Evolutionary conservation across 2,329 filamentous ascomycete genomes (phyloP).

Genomic region (Clonostachys rhizophaga): DNA sequence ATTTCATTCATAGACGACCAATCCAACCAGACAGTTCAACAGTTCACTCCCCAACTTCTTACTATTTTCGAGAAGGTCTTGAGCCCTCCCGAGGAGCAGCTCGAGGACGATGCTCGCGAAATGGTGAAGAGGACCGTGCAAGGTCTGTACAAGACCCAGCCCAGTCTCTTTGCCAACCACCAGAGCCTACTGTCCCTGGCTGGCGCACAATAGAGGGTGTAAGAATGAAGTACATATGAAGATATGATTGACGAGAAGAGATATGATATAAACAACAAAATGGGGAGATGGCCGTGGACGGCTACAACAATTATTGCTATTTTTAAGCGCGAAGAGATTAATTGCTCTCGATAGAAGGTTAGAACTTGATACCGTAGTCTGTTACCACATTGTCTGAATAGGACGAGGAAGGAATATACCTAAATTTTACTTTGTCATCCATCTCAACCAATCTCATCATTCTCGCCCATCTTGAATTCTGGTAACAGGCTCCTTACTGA

Average conservation of each 20-base stretch:
- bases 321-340: too few species aligned
- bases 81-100: slow-evolving; percentile 66
- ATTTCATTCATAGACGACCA: slow-evolving; percentile 46
- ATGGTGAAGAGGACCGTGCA: slow-evolving; percentile 62
- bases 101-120: slow-evolving; percentile 65
- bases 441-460: too few species aligned
- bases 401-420: too few species aligned
- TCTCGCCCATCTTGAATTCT: too few species aligned
- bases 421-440: too few species aligned
- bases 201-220: slow-evolving; percentile 7
- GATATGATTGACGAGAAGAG: background rate
- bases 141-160: slow-evolving; percentile 30
- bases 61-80: slow-evolving; percentile 71
- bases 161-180: slow-evolving; percentile 22
- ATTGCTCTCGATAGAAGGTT: too few species aligned
- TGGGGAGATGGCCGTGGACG: too few species aligned
- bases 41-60: slow-evolving; percentile 65
- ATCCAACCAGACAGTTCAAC: slow-evolving; percentile 64
- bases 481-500: too few species aligned
- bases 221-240: background rate
- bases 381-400: too few species aligned
- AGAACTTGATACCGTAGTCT: too few species aligned
- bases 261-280: too few species aligned
- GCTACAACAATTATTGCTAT: too few species aligned
- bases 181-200: slow-evolving; percentile 22